Conservation (phyloP, 305 asterid species). For the Ilex paraguariensis region DNA sequence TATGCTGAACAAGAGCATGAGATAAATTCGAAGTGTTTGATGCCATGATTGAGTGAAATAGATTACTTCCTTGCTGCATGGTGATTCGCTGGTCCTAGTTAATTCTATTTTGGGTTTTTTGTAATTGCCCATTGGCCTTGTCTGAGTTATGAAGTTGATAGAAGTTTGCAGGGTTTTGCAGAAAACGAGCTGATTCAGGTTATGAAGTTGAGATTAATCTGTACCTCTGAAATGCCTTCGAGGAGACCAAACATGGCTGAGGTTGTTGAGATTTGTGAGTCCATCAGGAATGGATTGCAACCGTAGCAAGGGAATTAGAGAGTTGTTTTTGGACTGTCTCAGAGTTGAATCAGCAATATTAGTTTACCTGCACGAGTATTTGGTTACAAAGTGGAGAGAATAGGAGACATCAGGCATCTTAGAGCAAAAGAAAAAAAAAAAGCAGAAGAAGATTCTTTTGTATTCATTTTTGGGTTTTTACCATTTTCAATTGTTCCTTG, state of each 20-base stretch:
- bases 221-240: slow-evolving; percentile 56
- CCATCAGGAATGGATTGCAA: slow-evolving; percentile 65
- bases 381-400: slow-evolving; percentile 10
- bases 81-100: no score
- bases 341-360: not conserved
- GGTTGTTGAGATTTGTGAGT: slow-evolving; percentile 92
- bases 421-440: slow-evolving; percentile 16
- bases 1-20: no score
- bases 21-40: no score
- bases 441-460: slow-evolving; percentile 49
- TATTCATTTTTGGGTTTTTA: slow-evolving; percentile 35
- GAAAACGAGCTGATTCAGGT: slow-evolving; percentile 86
- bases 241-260: slow-evolving; percentile 99
- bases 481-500: slow-evolving; percentile 26
- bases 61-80: no score
- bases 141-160: not conserved
- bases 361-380: slow-evolving; percentile 5
- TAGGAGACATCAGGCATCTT: slow-evolving; percentile 10
- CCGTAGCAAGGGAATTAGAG: slow-evolving; percentile 18
- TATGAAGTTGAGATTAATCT: slow-evolving; percentile 78
- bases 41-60: no score
- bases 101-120: no score
- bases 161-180: slow-evolving; percentile 33
- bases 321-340: not conserved
- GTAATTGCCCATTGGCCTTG: no score